phyloP scores from a whole-genome alignment of 495 filamentous ascomycete genomes.

The Massariosphaeria phaeospora region DNA sequence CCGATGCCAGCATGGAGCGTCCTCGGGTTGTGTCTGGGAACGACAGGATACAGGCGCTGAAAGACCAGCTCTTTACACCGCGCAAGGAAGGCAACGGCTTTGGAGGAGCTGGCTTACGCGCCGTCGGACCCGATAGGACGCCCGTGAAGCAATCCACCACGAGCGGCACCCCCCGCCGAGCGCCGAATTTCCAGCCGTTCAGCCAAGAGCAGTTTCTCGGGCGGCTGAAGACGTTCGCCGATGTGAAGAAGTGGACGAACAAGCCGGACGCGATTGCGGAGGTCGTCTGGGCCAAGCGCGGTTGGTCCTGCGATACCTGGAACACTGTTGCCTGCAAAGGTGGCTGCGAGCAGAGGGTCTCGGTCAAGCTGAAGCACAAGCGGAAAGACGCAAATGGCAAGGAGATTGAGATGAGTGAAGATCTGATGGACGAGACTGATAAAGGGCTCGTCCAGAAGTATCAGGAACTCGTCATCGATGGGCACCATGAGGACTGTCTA shows the following conservation, averaged over 20 bases:
- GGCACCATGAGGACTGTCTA: conserved; percentile 75
- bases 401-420: conserved; percentile 51
- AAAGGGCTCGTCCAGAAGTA: conserved; percentile 75
- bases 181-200: conserved; percentile 71
- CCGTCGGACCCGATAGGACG: conserved; percentile 4
- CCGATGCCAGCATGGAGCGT: conserved; percentile 20
- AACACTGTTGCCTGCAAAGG: conserved; percentile 76
- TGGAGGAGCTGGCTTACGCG: conserved; percentile 4
- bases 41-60: conserved; percentile 17
- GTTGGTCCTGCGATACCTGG: conserved; percentile 80
- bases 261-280: conserved; percentile 81
- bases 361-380: conserved; percentile 57
- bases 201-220: conserved; percentile 78
- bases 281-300: conserved; percentile 90
- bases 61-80: conserved; percentile 17
- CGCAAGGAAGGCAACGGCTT: conserved; percentile 4
- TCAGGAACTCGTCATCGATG: conserved; percentile 60
- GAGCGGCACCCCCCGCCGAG: conserved; percentile 25
- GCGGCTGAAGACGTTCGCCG: conserved; percentile 79
- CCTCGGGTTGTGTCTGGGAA: conserved; percentile 17
- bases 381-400: conserved; percentile 46
- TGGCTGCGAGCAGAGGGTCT: conserved; percentile 73
- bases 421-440: conserved; percentile 54
- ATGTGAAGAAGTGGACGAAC: conserved; percentile 79
- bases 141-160: conserved; percentile 1